These are phyloP conservation scores for Fraxinus cuspidata DNA, from an alignment of 257 asterid species.

Conservation along the genomic window DNA sequence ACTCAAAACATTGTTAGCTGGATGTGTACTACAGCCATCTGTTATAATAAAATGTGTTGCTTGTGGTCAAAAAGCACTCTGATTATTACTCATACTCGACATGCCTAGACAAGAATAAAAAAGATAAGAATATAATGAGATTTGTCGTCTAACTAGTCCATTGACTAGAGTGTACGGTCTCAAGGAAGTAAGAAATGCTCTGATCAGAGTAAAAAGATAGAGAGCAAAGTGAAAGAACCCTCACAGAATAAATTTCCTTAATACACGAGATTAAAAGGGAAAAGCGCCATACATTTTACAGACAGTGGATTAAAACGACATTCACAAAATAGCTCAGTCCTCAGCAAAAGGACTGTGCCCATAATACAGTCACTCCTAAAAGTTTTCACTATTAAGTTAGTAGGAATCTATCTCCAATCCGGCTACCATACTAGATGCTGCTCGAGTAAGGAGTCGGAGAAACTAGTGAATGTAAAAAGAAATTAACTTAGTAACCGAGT, in stretches of 20 bases:
- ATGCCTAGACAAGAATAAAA: background rate
- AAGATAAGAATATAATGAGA: no score
- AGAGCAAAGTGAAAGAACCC: conserved; percentile 6
- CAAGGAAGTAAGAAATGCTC: background rate
- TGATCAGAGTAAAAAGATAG: background rate
- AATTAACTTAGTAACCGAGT: conserved; percentile 31
- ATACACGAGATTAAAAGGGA: conserved; percentile 29
- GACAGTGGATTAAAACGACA: conserved; percentile 28
- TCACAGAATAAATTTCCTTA: background rate
- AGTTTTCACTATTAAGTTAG: conserved; percentile 34
- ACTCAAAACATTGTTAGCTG: background rate
- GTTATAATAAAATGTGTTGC: background rate
- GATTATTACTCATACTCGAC: background rate
- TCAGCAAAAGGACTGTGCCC: conserved; percentile 12
- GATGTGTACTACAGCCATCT: background rate
- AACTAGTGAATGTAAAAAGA: conserved; percentile 1
- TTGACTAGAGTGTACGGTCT: background rate
- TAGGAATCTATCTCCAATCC: conserved; percentile 32
- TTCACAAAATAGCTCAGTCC: conserved; percentile 28
- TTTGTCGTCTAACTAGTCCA: background rate
- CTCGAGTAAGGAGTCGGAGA: conserved; percentile 2
- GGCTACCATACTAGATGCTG: conserved; percentile 13
- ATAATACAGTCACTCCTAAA: conserved; percentile 15
- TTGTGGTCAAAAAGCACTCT: background rate
- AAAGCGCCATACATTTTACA: conserved; percentile 23